Evolutionary conservation across 129 eudicot genomes (phyloP), one percentile per base, ranked within the genome.

Genomic region (Pseudognaphalium luteoalbum): DNA sequence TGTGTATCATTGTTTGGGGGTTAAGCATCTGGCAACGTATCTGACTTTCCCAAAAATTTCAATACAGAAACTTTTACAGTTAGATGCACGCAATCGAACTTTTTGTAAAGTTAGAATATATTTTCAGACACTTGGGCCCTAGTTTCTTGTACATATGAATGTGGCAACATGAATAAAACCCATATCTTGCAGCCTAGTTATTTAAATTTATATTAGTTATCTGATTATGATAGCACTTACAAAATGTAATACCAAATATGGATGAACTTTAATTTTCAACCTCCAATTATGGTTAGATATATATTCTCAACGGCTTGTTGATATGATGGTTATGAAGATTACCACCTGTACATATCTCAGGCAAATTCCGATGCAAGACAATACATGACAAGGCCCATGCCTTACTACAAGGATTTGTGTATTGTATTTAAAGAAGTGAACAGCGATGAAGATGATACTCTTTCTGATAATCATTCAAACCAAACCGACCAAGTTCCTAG

Each of bases 311-410:
- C 9, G 17, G 22, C 21, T 17, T n/a, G 25, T 54, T 54, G 3
- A 16, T 60, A 60, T 60, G 10, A 41, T 59, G 7, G 25, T 60
- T 60, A 2, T 20, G 6, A 60, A 19, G 66, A 11, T 60, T 28
- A 28, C 29, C 28, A 4, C 67, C 28, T 58, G 9, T 59, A 54
- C 64, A 32, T 54, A 73, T 62, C 37, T 69, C 79, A 83, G 91
- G 81, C 78, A 51, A 86, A 83, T 78, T 75, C 82, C 33, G 86
- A 83, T 65, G 84, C 86, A 33, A 65, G 88, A 20, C 91, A 75
- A 75, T 87, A 81, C 76, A 87, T 87, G 86, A 87, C 83, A 3
- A 78, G 86, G 62, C 88, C 88, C 41, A 81, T 87, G 71, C 91
- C 88, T 7, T 78, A 67, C 82, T 84, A 78, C 33, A 81, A 75